Evolutionary conservation across 441 rosid genomes (phyloP).

Genomic region (Eutrema salsugineum): DNA sequence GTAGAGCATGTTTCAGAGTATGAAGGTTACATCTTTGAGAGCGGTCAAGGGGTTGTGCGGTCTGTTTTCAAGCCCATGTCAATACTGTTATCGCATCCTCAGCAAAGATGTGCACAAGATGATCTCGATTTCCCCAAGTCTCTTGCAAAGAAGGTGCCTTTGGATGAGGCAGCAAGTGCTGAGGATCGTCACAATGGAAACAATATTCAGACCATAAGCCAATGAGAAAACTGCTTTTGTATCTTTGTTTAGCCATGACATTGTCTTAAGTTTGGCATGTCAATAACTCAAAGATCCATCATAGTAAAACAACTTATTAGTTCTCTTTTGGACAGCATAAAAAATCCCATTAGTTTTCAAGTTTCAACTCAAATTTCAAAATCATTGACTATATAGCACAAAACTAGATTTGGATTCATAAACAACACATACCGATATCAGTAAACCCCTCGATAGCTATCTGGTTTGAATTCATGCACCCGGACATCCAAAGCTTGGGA

Average conservation of each 20-base stretch:
- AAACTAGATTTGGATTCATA: too few species aligned
- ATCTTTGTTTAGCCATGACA: background rate
- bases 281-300: background rate
- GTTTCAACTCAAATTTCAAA: background rate
- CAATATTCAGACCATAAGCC: constrained; percentile 39
- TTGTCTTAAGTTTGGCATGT: constrained; percentile 2
- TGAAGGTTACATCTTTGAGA: constrained; percentile 85
- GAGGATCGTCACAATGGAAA: constrained; percentile 42
- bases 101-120: constrained; percentile 82
- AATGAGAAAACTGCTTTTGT: constrained; percentile 33
- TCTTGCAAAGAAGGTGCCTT: constrained; percentile 54
- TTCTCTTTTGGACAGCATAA: too few species aligned
- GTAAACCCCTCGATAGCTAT: too few species aligned
- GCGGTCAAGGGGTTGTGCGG: constrained; percentile 68
- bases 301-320: background rate
- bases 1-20: constrained; percentile 81
- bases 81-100: constrained; percentile 72
- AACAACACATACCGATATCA: too few species aligned
- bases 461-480: background rate
- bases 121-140: constrained; percentile 73
- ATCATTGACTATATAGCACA: background rate
- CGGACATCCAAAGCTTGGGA: too few species aligned
- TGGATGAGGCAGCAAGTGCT: constrained; percentile 41
- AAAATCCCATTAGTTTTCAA: too few species aligned
- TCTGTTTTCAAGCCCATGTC: constrained; percentile 66